phyloP scores from a whole-genome alignment of 225 moss, liverwort and hornwort species.

The Sphagnum contortum region DNA sequence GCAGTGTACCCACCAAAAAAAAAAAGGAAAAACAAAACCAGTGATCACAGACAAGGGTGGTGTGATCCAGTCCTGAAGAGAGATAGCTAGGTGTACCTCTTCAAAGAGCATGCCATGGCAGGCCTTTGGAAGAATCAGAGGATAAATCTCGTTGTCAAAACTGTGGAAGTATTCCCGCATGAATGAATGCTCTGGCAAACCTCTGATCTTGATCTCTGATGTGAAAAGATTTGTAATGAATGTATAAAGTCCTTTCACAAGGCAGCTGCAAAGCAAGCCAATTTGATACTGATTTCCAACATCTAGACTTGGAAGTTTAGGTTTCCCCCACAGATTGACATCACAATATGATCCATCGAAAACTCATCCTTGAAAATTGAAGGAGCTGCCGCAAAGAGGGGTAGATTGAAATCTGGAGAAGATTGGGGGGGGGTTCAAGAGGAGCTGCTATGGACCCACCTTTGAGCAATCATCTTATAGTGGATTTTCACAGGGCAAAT shows the following conservation, averaged over 20 bases:
- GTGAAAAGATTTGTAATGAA: slow-evolving; percentile 91
- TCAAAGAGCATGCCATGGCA: slow-evolving; percentile 52
- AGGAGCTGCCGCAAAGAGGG: too few species aligned
- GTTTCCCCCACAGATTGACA: too few species aligned
- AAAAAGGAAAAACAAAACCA: too few species aligned
- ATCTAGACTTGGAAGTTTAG: too few species aligned
- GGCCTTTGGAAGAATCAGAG: slow-evolving; percentile 57
- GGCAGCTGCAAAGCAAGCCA: slow-evolving; percentile 41
- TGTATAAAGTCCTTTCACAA: slow-evolving; percentile 72
- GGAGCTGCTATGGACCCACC: slow-evolving; percentile 17
- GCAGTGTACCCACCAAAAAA: too few species aligned
- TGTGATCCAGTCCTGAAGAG: too few species aligned
- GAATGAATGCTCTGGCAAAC: slow-evolving; percentile 30
- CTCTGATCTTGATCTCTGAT: slow-evolving; percentile 70
- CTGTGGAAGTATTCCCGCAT: slow-evolving; percentile 75
- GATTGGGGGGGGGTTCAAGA: too few species aligned
- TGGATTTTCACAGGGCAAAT: slow-evolving; percentile 67
- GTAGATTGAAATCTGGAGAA: too few species aligned
- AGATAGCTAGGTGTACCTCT: slow-evolving; percentile 31
- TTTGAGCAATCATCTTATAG: slow-evolving; percentile 80
- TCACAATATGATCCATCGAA: too few species aligned
- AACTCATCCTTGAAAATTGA: too few species aligned
- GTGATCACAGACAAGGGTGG: too few species aligned
- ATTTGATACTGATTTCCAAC: too few species aligned
- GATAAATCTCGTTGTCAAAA: slow-evolving; percentile 85